phyloP scores from a whole-genome alignment of 140 eudicot genomes.

The Bidens hawaiensis region DNA sequence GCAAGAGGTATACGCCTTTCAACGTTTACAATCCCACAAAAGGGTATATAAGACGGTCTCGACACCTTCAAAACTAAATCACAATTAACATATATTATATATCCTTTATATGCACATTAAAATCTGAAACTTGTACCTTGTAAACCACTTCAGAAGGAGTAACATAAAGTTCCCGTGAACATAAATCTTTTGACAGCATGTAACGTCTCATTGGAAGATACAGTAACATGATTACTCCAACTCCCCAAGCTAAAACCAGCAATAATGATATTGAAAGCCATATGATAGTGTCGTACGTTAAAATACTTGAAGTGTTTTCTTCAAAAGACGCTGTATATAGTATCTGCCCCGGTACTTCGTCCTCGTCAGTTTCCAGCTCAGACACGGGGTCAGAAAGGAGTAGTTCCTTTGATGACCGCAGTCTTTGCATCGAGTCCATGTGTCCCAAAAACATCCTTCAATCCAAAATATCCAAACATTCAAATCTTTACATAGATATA shows the following conservation, averaged over 20 bases:
- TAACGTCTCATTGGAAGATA: slow-evolving; percentile 71
- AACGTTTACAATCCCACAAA: slow-evolving; percentile 46
- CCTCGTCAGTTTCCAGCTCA: slow-evolving; percentile 49
- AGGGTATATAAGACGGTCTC: slow-evolving; percentile 77
- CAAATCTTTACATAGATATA: background rate
- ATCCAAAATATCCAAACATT: background rate
- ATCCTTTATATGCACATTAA: background rate
- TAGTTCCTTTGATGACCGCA: slow-evolving; percentile 44
- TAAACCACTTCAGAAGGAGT: slow-evolving; percentile 60
- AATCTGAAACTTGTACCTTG: slow-evolving; percentile 42
- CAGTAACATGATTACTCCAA: slow-evolving; percentile 60
- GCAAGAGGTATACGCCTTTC: slow-evolving; percentile 67
- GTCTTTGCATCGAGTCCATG: slow-evolving; percentile 39
- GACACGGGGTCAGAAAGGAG: slow-evolving; percentile 62
- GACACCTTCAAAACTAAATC: slow-evolving; percentile 45
- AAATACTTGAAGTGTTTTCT: slow-evolving; percentile 43
- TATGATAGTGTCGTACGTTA: slow-evolving; percentile 66
- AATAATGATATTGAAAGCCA: slow-evolving; percentile 71
- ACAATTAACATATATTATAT: background rate
- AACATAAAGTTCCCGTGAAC: slow-evolving; percentile 63
- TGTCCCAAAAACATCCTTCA: slow-evolving; percentile 63
- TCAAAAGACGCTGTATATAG: slow-evolving; percentile 63
- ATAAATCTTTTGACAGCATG: slow-evolving; percentile 64
- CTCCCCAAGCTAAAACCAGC: slow-evolving; percentile 84
- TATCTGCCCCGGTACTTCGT: slow-evolving; percentile 29